These are phyloP conservation scores for Ganoderma lingzhi DNA, from an alignment of 1,284 basidiomycete species.

Conservation along the genomic window DNA sequence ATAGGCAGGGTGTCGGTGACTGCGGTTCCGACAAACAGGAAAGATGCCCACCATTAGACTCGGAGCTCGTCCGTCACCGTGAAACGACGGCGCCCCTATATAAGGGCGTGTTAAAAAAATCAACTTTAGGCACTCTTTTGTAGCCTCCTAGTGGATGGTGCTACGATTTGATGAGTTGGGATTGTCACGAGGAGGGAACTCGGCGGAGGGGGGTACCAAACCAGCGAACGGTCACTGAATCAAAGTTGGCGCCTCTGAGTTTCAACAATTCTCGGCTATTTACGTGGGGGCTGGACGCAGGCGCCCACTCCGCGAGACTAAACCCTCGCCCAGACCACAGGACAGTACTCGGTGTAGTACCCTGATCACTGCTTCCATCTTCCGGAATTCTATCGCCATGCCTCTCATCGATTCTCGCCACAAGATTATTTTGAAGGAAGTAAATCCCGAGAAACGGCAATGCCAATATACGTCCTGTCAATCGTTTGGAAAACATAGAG, in stretches of 20 bases:
- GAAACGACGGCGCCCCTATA: too few species aligned
- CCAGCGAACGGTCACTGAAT: neutral
- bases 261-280: neutral
- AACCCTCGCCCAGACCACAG: too few species aligned
- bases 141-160: too few species aligned
- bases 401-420: neutral
- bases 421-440: neutral
- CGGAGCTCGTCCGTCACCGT: too few species aligned
- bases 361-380: neutral
- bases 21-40: too few species aligned
- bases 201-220: neutral
- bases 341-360: too few species aligned
- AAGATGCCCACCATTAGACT: too few species aligned
- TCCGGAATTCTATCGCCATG: neutral
- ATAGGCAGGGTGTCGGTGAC: too few species aligned
- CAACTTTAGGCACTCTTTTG: too few species aligned
- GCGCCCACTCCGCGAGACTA: too few species aligned
- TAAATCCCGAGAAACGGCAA: constrained; percentile 1
- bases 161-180: too few species aligned
- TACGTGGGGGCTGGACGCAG: neutral
- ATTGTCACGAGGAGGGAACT: neutral
- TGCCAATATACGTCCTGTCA: neutral
- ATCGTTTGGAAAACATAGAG: neutral
- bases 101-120: too few species aligned
- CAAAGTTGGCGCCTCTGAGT: neutral